Base-by-base conservation (phyloP, 768 basidiomycete species). In the Boletus sp. region DNA sequence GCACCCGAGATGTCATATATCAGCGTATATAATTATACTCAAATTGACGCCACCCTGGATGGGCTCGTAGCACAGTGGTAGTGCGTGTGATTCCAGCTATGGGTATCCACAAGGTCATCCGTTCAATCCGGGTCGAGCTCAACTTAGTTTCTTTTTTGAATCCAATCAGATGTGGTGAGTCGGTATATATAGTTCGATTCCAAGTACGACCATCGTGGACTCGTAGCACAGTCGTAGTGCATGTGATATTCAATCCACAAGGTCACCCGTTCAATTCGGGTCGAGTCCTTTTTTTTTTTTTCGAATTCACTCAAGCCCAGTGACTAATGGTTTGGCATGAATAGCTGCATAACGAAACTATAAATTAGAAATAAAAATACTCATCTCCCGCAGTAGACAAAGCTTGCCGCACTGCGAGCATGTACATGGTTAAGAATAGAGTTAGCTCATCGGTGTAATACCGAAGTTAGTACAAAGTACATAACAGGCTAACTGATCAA, bases 121-220 rank as follows among this genome's bases (percentile, higher is more conserved):
- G 75, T 77, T 77, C 76, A 73, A 76, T 71, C 70, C 68, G 75
- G 74, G 73, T 76, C 61, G 71, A 70, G 73, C 67, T 72, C 73
- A 71, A 7, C 33, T 56, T 20, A 20, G 45, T 55, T 59, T 36
- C 18, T 20, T 36, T 45, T 53, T 37, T 18, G 7, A 18, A 20
- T 32, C 8, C 24, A 46, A 28, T 24, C 24, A 24, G 24, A 24
- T 24, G 24, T 24, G 24, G 24, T 24, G 24, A 24, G 24, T 24
- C 24, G 3, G 3, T 24, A 24, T 24, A 24, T 24, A 24, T 24
- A 3, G 24, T 24, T 24, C 3, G 24, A 24, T 24, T 24, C 24
- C 24, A 24, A 24, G n/a, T n/a, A n/a, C 24, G 24, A 24, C 24
- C 24, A 24, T 24, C 24, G 3, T 24, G 24, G 24, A 3, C 24